Evolutionary conservation across 1,284 basidiomycete species (phyloP).

Genomic region (Mycosarcoma maydis): DNA sequence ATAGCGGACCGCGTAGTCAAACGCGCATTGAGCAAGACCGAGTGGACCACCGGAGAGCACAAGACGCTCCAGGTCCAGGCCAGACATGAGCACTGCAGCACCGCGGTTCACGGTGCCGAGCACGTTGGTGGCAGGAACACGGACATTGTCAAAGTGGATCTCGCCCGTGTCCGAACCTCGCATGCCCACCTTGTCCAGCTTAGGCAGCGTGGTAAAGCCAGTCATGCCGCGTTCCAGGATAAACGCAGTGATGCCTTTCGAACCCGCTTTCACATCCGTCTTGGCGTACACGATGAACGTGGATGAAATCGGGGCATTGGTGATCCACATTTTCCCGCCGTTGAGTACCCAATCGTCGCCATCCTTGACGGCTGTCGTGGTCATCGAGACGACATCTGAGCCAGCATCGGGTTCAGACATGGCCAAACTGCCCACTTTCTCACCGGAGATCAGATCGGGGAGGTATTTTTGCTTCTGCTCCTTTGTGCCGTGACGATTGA

Average conservation of each 20-base stretch:
- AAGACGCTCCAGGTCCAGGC: slow-evolving; percentile 88
- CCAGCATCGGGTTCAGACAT: slow-evolving; percentile 93
- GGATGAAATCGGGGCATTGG: slow-evolving; percentile 88
- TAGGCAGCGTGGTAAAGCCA: slow-evolving; percentile 88
- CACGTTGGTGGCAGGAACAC: slow-evolving; percentile 82
- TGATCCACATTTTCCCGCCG: slow-evolving; percentile 96
- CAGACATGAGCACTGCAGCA: slow-evolving; percentile 89
- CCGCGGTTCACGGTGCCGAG: slow-evolving; percentile 83
- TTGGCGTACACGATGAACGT: slow-evolving; percentile 94
- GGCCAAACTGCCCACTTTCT: slow-evolving; percentile 87
- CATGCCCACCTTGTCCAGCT: slow-evolving; percentile 96
- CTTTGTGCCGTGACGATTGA: slow-evolving; percentile 85
- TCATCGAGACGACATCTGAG: slow-evolving; percentile 93
- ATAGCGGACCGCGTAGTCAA: slow-evolving; percentile 87
- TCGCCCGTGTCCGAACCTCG: slow-evolving; percentile 93
- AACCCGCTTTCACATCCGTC: slow-evolving; percentile 78
- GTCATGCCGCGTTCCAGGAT: slow-evolving; percentile 82
- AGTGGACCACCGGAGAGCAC: slow-evolving; percentile 87
- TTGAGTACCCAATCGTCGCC: slow-evolving; percentile 81
- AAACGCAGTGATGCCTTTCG: slow-evolving; percentile 92
- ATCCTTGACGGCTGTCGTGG: slow-evolving; percentile 78
- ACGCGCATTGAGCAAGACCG: slow-evolving; percentile 89
- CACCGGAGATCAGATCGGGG: slow-evolving; percentile 80
- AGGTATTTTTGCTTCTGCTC: slow-evolving; percentile 88
- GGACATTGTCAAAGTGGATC: slow-evolving; percentile 88